Conservation (phyloP, 371 early-diverging fungal genomes). For the Actinomucor elegans region DNA sequence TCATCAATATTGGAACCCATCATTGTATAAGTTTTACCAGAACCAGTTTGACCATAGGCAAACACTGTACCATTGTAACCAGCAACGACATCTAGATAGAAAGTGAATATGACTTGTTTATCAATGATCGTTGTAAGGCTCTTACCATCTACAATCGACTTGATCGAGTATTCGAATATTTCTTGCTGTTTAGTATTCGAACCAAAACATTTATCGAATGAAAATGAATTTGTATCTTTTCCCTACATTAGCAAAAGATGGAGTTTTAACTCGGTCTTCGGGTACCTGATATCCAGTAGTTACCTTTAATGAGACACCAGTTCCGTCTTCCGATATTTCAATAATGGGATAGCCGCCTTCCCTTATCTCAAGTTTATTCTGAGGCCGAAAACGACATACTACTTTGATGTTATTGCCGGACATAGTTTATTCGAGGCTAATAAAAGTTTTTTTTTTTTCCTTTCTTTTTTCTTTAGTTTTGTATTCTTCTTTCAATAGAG, state of each 20-base stretch:
- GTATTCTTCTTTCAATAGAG: too few relatives aligned
- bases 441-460: neutral
- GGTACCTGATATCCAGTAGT: conserved; percentile 54
- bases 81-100: conserved; percentile 62
- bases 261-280: conserved; percentile 72
- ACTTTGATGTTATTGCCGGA: conserved; percentile 91
- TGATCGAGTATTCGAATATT: conserved; percentile 89
- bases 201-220: conserved; percentile 91
- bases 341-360: conserved; percentile 89
- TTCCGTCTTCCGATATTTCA: conserved; percentile 80
- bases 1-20: conserved; percentile 95
- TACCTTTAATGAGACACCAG: conserved; percentile 73
- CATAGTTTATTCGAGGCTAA: conserved; percentile 18
- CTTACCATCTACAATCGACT: conserved; percentile 88
- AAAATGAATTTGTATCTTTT: conserved; percentile 79
- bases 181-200: conserved; percentile 77
- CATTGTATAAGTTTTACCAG: conserved; percentile 99
- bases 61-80: conserved; percentile 98
- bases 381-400: conserved; percentile 96
- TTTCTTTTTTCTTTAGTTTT: neutral
- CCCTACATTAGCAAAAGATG: conserved; percentile 77
- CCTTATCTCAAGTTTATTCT: conserved; percentile 87
- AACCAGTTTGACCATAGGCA: conserved; percentile 98
- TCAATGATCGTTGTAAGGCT: neutral
- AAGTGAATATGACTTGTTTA: neutral